These are phyloP conservation scores for Chlamydomonas incerta DNA, from an alignment of 139 green algal genomes.

Conservation along the genomic window DNA sequence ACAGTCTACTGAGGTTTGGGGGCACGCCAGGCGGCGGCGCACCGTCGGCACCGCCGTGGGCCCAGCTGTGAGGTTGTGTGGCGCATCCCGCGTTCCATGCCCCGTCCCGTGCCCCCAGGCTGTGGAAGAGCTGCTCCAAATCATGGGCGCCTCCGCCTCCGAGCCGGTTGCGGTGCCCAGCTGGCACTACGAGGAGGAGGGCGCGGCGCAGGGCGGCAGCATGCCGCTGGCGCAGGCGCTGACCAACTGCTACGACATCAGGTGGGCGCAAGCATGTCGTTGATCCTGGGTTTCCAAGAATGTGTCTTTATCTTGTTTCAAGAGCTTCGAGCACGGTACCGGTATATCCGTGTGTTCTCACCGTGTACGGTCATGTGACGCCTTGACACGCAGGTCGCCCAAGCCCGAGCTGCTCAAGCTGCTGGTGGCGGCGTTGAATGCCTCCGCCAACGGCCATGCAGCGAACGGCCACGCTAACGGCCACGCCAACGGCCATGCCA, in stretches of 20 bases:
- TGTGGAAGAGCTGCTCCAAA: conserved; percentile 78
- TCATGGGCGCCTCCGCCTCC: conserved; percentile 49
- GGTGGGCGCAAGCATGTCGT: too few species aligned
- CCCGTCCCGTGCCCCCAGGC: conserved; percentile 44
- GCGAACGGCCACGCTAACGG: background rate
- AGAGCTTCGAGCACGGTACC: too few species aligned
- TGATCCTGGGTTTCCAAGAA: too few species aligned
- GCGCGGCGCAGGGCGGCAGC: background rate
- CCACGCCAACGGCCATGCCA: background rate
- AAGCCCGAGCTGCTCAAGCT: conserved; percentile 72
- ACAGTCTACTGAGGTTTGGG: too few species aligned
- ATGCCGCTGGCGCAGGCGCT: conserved; percentile 74
- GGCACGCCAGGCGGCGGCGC: too few species aligned
- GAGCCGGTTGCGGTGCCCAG: conserved; percentile 60
- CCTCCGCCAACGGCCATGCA: background rate
- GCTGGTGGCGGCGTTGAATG: conserved; percentile 19
- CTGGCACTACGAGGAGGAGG: conserved; percentile 82
- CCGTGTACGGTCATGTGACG: too few species aligned
- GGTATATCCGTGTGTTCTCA: too few species aligned
- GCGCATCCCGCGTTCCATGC: too few species aligned
- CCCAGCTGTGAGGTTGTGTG: too few species aligned
- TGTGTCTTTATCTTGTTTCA: too few species aligned
- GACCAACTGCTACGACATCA: conserved; percentile 83
- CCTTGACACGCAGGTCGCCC: conserved; percentile 62
- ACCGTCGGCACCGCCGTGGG: too few species aligned